A percentile compares a stretch with the other conserved stretches of the same genome.
These are phyloP conservation scores for Blastomyces parvus DNA, from an alignment of 2,329 filamentous ascomycete species.

Conservation along the genomic window DNA sequence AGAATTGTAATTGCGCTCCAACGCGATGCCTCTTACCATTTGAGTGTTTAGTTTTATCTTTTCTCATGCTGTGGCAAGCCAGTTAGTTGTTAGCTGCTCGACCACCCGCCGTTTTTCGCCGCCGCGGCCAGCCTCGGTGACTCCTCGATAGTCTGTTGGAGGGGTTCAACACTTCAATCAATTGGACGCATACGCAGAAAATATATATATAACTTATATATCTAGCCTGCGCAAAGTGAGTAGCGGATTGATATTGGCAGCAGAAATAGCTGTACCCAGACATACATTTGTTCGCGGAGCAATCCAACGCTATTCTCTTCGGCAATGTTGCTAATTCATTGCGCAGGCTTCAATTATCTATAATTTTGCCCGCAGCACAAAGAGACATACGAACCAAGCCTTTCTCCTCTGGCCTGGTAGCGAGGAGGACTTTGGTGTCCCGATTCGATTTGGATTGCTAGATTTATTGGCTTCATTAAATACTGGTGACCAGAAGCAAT, in stretches of 20 bases:
- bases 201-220: neutral
- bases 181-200: neutral
- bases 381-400: neutral
- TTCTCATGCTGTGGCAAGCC: no score
- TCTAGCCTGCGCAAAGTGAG: neutral
- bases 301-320: neutral
- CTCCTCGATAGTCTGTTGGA: neutral
- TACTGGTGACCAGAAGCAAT: slow-evolving; percentile 55
- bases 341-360: neutral
- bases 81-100: no score
- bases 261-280: neutral
- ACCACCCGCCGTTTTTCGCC: no score
- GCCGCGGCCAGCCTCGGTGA: neutral
- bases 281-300: neutral
- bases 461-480: slow-evolving; percentile 33
- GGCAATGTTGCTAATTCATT: neutral
- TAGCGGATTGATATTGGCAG: neutral
- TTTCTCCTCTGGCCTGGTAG: neutral
- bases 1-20: neutral
- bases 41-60: no score
- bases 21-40: neutral
- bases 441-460: neutral
- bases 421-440: neutral
- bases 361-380: neutral
- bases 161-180: neutral